Base-by-base conservation (phyloP, 129 eudicot genomes). In the Artemisia tridentata region DNA sequence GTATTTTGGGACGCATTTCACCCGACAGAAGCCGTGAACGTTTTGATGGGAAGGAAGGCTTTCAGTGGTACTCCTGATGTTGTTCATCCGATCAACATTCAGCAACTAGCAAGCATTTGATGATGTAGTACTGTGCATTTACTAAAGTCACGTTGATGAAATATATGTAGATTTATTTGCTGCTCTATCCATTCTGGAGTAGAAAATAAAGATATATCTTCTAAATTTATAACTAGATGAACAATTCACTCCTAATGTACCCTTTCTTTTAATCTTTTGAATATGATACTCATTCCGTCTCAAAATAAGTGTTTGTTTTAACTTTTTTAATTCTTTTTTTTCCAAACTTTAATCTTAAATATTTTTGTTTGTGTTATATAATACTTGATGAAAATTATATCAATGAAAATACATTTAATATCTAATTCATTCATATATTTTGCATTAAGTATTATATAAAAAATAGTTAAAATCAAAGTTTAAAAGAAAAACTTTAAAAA, bases 1-100 rank as follows among this genome's bases (percentile, higher is more conserved):
- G 73, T 92, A 27, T 92, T 89, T 65, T 92, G 98, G 98, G 98
- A 92, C 56, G 98, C 98, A 1, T 92, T 92, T 52, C 96, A 92
- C 50, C 98, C 96, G 7, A 92, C 98, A 2, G 91, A 75, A 74
- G 91, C 95, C 1, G 98, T 89, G 27, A 89, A 92, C 56, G 61
- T 85, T 19, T 27, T 89, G 72, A 82, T 92, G 86, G 98, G 90
- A 12, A 63, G 57, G 79, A 86, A 65, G 64, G 95, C 98, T 47
- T 92, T 89, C 58, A 73, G 16, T 65, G 96, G 95, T 13, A 46
- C 66, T 55, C 80, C 53, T 17, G 67, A 85, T 29, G 55, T 82
- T 38, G 95, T 73, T 67, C 84, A 76, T 77, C 98, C 98, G 34
- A 72, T 87, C 14, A 92, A 89, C 72, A 87, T 92, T 62, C 82